These are phyloP conservation scores for Vitis hybrid DNA, from an alignment of 177 flowering plant species.

Conservation along the genomic window DNA sequence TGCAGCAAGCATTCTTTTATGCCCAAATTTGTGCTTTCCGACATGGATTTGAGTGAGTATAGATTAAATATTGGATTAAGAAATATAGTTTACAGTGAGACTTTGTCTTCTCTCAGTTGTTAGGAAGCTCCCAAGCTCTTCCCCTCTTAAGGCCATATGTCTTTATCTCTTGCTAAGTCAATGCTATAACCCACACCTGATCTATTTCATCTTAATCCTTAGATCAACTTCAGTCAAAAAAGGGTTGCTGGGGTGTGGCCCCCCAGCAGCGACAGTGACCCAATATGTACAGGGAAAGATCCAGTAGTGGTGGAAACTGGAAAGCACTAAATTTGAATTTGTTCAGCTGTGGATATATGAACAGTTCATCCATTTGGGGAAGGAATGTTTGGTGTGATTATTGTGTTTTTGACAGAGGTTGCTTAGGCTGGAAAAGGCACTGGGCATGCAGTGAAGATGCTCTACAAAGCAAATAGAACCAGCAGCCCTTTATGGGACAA, in stretches of 20 bases:
- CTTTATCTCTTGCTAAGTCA: neutral
- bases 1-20: neutral
- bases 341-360: neutral
- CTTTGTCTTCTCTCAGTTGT: neutral
- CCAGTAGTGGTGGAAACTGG: neutral
- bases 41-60: neutral
- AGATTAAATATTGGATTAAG: neutral
- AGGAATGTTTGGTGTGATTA: neutral
- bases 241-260: neutral
- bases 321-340: neutral
- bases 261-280: neutral
- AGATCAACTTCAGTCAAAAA: neutral
- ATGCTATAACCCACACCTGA: neutral
- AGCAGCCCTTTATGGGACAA: constrained; percentile 1
- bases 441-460: neutral
- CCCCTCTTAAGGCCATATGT: neutral
- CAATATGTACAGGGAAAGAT: neutral
- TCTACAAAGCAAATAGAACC: neutral
- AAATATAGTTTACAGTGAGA: neutral
- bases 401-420: neutral
- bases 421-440: neutral
- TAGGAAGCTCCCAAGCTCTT: no score
- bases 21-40: neutral
- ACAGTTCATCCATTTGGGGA: neutral
- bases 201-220: neutral